Base-by-base conservation (phyloP, 257 asterid genomes). In the Gentiana straminea region DNA sequence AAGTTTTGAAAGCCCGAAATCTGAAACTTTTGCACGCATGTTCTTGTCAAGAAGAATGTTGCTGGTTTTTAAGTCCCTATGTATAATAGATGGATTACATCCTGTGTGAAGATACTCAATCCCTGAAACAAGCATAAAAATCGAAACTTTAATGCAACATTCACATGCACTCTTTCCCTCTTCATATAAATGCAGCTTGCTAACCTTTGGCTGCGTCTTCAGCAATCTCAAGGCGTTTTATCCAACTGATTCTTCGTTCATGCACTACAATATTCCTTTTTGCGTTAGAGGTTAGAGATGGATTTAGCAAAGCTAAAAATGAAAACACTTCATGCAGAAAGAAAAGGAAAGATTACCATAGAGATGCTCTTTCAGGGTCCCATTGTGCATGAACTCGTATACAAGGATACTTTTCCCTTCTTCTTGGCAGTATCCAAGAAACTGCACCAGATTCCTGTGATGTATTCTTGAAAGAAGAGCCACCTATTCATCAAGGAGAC, bases 101-200 rank as follows among this genome's bases (percentile, higher is more conserved):
- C 99, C 99, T 49, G 89, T 92, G 73, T 92, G 99, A 35, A 92
- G 97, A 68, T 92, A 92, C 78, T 92, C 99, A 5, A 92, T 92
- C 62, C 99, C 99, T 92, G 86, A 74, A 57, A 73, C 55, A 66
- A 65, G 48, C 66, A 69, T 24, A 13, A 51, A 24, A 24, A 24
- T 24, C 24, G 50, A 39, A n/a, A 0, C 56, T 39, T 54, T 8
- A 51, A 47, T 58, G 48, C 7, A 45, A 35, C 45, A 35, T 43
- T 51, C 52, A 51, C 13, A 33, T 35, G 49, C 57, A 24, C 55
- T 37, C 38, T 34, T 33, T 34, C 35, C 44, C 34, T 57, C 53
- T 48, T 55, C 44, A 13, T 62, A 60, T 35, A 8, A n/a, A 52
- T 50, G 41, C 39, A 52, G 49, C 50, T 54, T 49, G 71, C 89